Evolutionary conservation across 2,329 filamentous ascomycete genomes (phyloP), one percentile per base, ranked within the genome.

Genomic region (Botryotinia convoluta): DNA sequence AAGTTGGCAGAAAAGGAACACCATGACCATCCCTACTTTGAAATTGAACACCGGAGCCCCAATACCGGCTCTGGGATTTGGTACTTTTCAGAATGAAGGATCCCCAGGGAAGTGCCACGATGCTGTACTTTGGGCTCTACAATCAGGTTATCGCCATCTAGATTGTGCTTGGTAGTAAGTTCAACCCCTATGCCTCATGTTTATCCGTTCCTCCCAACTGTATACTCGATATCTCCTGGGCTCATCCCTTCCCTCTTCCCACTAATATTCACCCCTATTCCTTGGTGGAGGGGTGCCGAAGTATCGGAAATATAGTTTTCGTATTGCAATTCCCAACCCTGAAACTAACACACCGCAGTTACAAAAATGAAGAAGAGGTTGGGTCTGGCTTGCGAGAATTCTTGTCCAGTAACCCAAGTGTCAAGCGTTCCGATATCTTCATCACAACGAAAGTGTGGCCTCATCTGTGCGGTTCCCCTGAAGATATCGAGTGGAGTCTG

Each of bases 361-460:
- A 94, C 83, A 89, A 86, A 78, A 94, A 97, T 82, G 94, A 97
- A 83, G 87, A 91, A 62, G 93, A 95, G 82, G 93, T 97, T 32
- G 94, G 94, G 75, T 84, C 90, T 80, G 93, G 92, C 18, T 87
- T 97, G 71, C 88, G 89, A 81, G 90, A 92, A 73, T 93, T 92
- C 44, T 90, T 96, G 77, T 86, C 84, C 39, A 72, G 67, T 32
- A 78, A 79, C 68, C 84, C 89, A 8, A 91, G 91, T 35, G 85
- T 88, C 75, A 92, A 91, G 92, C 71, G 78, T 39, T 51, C 75
- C 45, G 77, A 78, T 48, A 76, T 79, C 54, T 78, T 79, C 73
- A 76, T 79, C 64, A 79, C 78, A 3, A 79, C 78, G 14, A 79
- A 79, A 75, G 77, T 79, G 26, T 79, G 78, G 78, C 91, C 90